Evolutionary conservation across 2,329 filamentous ascomycete genomes (phyloP), one percentile per base, ranked within the genome.

Genomic region (Claviceps lovelessii): DNA sequence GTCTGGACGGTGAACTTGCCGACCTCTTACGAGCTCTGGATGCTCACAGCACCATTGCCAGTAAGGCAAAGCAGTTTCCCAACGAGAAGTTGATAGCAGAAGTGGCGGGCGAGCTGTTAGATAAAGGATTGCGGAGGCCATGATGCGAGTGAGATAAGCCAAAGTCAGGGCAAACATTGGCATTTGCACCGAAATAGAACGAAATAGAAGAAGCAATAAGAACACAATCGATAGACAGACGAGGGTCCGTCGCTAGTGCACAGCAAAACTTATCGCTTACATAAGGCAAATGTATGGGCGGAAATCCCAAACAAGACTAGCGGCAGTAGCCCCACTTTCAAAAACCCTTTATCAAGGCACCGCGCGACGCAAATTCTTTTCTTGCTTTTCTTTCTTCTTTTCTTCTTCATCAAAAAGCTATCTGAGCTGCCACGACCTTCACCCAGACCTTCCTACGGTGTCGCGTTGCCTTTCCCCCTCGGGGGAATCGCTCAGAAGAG

Each of bases 21-120:
- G 89, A 95, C 65, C 70, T 95, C n/a, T 77, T 90, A 59, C 79
- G 80, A 55, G 84, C 83, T 0, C 79, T 96, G 75, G 89, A 90
- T 65, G 87, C 89, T 0, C 74, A 77, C 37, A 79, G 79, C 3
- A 83, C 79, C 0, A 74, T 95, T 1, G 56, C 75, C 41, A 72
- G 64, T 1, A 88, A 85, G 68, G 75, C 75, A 57, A 72, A 74
- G 54, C 62, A 65, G 1, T 84, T 86, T 59, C 74, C 77, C 1
- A 70, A 76, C 13, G 77, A 86, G 66, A 70, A 73, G 52, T 67
- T 89, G 48, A 65, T 89, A 17, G 58, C 54, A 1, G 78, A 81
- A 62, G 71, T 81, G n/a, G 78, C 76, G 2, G 57, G 56, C 5
- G 77, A 78, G 60, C 58, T 81, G 42, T 58, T 81, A 4, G 74